Conservation (phyloP, 192 early-diverging fungal species). For the Dissophora globulifera region DNA sequence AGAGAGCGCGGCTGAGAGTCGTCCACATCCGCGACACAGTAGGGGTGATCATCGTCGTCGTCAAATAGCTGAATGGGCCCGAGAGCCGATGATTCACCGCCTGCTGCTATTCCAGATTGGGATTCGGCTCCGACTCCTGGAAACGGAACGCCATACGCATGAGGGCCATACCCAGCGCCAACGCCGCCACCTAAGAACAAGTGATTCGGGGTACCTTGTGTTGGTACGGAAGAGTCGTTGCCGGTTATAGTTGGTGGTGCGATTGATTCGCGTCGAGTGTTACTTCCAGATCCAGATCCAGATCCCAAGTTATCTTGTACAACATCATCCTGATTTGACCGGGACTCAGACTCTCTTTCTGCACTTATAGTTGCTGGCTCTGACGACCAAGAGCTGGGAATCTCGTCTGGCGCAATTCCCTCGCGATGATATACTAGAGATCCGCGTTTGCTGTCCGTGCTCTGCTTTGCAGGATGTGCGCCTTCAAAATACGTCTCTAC, state of each 20-base stretch:
- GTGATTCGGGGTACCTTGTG: not conserved
- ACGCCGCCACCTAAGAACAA: conserved; percentile 21
- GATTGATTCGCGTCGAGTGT: not conserved
- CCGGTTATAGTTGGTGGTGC: not conserved
- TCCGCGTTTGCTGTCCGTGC: not conserved
- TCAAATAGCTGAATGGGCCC: conserved; percentile 3
- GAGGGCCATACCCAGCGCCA: conserved; percentile 14
- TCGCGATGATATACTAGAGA: conserved; percentile 2
- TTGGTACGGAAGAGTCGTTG: not conserved
- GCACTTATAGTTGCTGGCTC: conserved; percentile 20
- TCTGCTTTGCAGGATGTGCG: not conserved
- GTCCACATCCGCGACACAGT: not conserved
- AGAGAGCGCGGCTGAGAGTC: conserved; percentile 9
- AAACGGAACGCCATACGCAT: conserved; percentile 16
- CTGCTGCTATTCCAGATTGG: not conserved
- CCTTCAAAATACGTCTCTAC: too few species aligned
- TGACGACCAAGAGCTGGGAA: not conserved
- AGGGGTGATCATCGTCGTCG: conserved; percentile 7
- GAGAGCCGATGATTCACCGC: not conserved
- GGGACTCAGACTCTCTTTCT: not conserved
- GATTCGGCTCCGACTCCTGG: not conserved
- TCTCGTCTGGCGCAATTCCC: conserved; percentile 28
- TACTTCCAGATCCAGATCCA: too few species aligned
- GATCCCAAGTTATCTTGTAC: not conserved
- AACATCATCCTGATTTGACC: not conserved